These are phyloP conservation scores for Harringtonia aguacate DNA, from an alignment of 2,329 filamentous ascomycete genomes.

Conservation along the genomic window DNA sequence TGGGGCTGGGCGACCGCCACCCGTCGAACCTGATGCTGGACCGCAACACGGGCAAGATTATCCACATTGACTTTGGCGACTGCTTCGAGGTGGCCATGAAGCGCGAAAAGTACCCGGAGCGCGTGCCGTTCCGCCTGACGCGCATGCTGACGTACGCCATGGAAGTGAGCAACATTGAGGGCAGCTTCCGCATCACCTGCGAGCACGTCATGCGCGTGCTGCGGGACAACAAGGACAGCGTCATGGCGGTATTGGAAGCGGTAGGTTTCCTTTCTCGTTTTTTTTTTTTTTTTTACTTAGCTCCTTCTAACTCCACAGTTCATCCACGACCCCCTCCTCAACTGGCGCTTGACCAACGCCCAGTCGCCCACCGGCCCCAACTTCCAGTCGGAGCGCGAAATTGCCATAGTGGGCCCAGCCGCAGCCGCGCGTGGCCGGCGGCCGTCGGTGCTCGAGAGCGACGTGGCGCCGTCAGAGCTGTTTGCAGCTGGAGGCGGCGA, in stretches of 20 bases:
- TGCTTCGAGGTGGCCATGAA: constrained; percentile 99
- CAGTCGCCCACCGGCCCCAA: constrained; percentile 55
- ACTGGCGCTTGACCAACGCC: constrained; percentile 73
- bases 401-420: constrained; percentile 33
- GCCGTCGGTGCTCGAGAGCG: constrained; percentile 57
- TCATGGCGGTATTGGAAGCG: constrained; percentile 97
- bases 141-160: constrained; percentile 99
- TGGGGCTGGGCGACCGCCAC: constrained; percentile 91
- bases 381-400: constrained; percentile 51
- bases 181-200: constrained; percentile 94
- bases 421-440: constrained; percentile 44
- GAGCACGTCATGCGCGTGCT: constrained; percentile 98
- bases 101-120: constrained; percentile 95
- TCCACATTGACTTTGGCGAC: constrained; percentile 98
- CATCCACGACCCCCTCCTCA: constrained; percentile 97
- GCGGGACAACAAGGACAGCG: constrained; percentile 91
- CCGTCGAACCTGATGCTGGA: constrained; percentile 98
- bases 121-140: constrained; percentile 94
- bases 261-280: constrained; percentile 43
- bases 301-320: constrained; percentile 47
- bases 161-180: constrained; percentile 99
- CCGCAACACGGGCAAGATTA: constrained; percentile 87
- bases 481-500: constrained; percentile 34
- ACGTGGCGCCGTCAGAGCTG: constrained; percentile 48
- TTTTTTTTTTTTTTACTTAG: not conserved